Evolutionary conservation across 2,329 filamentous ascomycete genomes (phyloP), one percentile per base, ranked within the genome.

Genomic region (Fonsecaea erecta): DNA sequence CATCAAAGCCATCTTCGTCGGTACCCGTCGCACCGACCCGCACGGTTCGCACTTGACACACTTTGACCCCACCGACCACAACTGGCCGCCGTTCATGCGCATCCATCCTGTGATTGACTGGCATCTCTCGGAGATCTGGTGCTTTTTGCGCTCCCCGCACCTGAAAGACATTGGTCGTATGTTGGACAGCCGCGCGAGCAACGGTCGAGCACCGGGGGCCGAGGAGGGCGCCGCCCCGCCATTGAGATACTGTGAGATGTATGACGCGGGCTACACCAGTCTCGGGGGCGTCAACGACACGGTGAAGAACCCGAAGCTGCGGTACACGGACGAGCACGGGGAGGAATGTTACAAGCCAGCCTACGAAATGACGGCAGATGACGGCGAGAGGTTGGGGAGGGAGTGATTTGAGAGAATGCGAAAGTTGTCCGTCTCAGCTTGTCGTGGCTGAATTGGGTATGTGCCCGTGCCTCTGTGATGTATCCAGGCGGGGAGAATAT

Each of bases 41-140:
- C 93, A 98, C 76, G 92, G 94, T 53, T 88, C 87, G 71, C 82
- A 84, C 16, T 77, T 99, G 73, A 90, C 85, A 43, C 87, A 91
- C 77, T 98, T 98, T 75, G 91, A 96, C 75, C 85, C 84, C 57
- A 99, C 95, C 3, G 95, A 98, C 77, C 82, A 85, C 37, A 93
- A 90, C 1, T 99, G 95, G 95, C 95, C 95, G 37, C 81, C 84
- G 51, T 97, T 98, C 74, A 93, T 98, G 88, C 87, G 95, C 64
- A 84, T 98, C 66, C 93, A 99, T 77, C 94, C 95, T 0, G 91
- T 99, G 9, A 93, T 99, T 74, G 95, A 99, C 78, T 99, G 95
- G 95, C 92, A 95, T 76, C 97, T 97, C 77, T 86, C 87, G 11
- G 94, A 98, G 77, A 94, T 98, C 60, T 98, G 95, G 95, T 87